phyloP scores from a whole-genome alignment of 2,329 filamentous ascomycete species.

The Penicillium sclerotigenum region DNA sequence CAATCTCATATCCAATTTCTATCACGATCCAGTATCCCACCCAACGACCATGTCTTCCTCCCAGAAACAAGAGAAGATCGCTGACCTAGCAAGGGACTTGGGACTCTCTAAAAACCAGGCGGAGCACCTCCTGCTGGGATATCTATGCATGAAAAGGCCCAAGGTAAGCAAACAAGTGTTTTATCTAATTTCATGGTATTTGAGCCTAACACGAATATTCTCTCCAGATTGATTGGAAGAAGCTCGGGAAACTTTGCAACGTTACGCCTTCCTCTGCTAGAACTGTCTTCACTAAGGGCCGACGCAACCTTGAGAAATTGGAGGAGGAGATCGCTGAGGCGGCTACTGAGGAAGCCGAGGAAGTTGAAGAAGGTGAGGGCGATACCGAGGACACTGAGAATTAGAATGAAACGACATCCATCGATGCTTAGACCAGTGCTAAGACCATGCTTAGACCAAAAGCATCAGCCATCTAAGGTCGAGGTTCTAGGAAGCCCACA shows the following conservation, averaged over 20 bases:
- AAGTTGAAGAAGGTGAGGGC: neutral
- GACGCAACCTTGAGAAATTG: neutral
- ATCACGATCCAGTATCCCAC: no score
- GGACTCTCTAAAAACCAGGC: neutral
- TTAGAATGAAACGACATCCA: neutral
- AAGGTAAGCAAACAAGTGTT: neutral
- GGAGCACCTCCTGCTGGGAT: neutral
- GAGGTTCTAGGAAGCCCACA: neutral
- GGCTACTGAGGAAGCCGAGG: no score
- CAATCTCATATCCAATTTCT: neutral
- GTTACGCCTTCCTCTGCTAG: neutral
- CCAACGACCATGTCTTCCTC: neutral
- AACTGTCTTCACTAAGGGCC: neutral
- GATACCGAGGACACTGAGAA: neutral
- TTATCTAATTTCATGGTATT: neutral
- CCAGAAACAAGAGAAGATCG: neutral
- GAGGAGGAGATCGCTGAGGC: neutral
- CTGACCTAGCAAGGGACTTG: neutral
- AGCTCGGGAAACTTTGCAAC: neutral
- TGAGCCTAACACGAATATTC: neutral
- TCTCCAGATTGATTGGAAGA: neutral
- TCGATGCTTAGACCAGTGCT: no score
- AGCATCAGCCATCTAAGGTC: no score
- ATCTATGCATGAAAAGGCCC: neutral
- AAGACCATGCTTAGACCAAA: no score